These are phyloP conservation scores for Podaxis pistillaris DNA, from an alignment of 768 basidiomycete genomes.

Conservation along the genomic window DNA sequence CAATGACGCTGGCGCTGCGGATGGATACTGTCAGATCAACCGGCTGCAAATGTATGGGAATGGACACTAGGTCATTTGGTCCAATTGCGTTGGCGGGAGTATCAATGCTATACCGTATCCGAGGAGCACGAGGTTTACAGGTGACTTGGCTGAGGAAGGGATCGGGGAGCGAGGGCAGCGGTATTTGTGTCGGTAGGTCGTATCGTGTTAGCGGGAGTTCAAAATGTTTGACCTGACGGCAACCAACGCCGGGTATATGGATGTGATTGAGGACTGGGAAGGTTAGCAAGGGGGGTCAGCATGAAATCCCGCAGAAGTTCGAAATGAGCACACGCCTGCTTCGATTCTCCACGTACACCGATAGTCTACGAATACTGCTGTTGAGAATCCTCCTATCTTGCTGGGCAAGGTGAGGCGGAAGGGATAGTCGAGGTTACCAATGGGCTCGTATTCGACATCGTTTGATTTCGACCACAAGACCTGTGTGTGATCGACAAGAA, in stretches of 20 bases:
- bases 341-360: conserved; percentile 82
- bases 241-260: conserved; percentile 64
- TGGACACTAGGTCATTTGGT: conserved; percentile 69
- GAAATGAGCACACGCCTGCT: conserved; percentile 50
- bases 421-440: conserved; percentile 66
- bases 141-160: conserved; percentile 40
- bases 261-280: conserved; percentile 63
- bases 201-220: conserved; percentile 74
- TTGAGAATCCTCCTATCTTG: conserved; percentile 62
- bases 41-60: conserved; percentile 62
- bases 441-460: conserved; percentile 51
- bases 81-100: conserved; percentile 60
- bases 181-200: conserved; percentile 49
- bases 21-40: conserved; percentile 55
- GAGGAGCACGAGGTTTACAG: conserved; percentile 55
- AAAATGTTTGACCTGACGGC: conserved; percentile 64
- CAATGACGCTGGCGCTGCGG: conserved; percentile 59
- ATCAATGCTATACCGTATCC: conserved; percentile 59
- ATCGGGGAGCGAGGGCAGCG: conserved; percentile 34
- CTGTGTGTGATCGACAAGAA: conserved; percentile 66
- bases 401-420: conserved; percentile 71
- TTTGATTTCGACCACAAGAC: conserved; percentile 69
- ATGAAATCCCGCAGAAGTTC: background rate
- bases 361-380: conserved; percentile 74
- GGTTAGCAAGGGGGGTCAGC: background rate